Evolutionary conservation across 768 basidiomycete genomes (phyloP).

Genomic region (Candolleomyces eurysporus): DNA sequence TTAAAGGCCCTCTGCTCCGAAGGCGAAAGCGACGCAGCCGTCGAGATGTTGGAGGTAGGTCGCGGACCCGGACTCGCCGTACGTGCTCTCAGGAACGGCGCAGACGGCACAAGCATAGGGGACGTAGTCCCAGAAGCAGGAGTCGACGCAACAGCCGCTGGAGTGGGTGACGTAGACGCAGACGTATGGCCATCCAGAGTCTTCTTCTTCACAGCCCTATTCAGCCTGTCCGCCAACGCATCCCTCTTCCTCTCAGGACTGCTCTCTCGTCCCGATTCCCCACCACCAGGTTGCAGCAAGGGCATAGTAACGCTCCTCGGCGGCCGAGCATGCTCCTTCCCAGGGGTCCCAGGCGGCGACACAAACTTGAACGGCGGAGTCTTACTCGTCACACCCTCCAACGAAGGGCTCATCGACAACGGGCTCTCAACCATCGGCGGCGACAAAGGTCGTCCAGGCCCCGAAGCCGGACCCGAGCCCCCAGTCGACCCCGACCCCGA

Average conservation of each 20-base stretch:
- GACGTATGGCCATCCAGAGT: neutral
- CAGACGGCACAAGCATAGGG: neutral
- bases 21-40: neutral
- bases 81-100: neutral
- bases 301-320: conserved; percentile 10
- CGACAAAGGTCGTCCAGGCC: neutral
- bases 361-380: conserved; percentile 34
- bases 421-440: conserved; percentile 22
- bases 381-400: conserved; percentile 21
- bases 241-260: conserved; percentile 29
- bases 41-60: neutral
- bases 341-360: conserved; percentile 34
- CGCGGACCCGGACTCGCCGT: neutral
- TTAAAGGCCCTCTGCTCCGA: neutral
- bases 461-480: too few relatives aligned
- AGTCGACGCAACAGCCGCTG: neutral
- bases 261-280: conserved; percentile 1
- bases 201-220: conserved; percentile 34
- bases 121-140: neutral
- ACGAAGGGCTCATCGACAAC: conserved; percentile 14
- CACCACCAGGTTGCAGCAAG: neutral
- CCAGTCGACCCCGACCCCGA: too few relatives aligned
- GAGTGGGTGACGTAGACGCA: neutral
- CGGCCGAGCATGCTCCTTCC: conserved; percentile 17
- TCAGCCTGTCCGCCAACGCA: conserved; percentile 40